Conservation (phyloP, 179 eudicot genomes). For the Beta corolliflora region DNA sequence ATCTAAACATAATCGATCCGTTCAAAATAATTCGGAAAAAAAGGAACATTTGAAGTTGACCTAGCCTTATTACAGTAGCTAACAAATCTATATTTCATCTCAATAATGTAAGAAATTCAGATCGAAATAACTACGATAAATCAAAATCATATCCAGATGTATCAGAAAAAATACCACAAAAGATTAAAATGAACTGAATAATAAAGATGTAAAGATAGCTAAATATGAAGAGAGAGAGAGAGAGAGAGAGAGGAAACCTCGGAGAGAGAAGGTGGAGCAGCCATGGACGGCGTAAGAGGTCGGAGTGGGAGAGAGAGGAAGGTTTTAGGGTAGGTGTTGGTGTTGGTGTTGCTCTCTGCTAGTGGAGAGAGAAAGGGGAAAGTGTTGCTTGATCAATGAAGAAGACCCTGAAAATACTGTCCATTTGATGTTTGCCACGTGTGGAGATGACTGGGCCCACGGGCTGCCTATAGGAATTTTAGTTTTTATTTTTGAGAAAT, state of each 20-base stretch:
- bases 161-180: not conserved
- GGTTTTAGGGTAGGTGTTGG: constrained; percentile 30
- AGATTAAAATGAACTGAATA: not conserved
- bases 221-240: not conserved
- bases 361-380: not conserved
- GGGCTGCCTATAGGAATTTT: not conserved
- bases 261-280: constrained; percentile 42
- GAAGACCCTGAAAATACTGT: not conserved
- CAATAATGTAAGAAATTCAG: not conserved
- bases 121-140: constrained; percentile 3
- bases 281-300: constrained; percentile 24
- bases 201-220: not conserved
- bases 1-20: constrained; percentile 19
- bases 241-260: constrained; percentile 27
- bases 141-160: not conserved
- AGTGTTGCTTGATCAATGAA: not conserved
- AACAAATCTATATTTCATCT: not conserved
- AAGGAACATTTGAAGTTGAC: not conserved
- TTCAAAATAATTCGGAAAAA: not conserved
- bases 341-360: not conserved
- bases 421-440: constrained; percentile 19
- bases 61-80: not conserved
- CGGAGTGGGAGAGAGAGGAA: not conserved
- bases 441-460: not conserved
- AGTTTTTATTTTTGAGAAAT: too few relatives aligned